Conservation (phyloP, 2,329 filamentous ascomycete species). For the Aspergillus cejpii region DNA sequence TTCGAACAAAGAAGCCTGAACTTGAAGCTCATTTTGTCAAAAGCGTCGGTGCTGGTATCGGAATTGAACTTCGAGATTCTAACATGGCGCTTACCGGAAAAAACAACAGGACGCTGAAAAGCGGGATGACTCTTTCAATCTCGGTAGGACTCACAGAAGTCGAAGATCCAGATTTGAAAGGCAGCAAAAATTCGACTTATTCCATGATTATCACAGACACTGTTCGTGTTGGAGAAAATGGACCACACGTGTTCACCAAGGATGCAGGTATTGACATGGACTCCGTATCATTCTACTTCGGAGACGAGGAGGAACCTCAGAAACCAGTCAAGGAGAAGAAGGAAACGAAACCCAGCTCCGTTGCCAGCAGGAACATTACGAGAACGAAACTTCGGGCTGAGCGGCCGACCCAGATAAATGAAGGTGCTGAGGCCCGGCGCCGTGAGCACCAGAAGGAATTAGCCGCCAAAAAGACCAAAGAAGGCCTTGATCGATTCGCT, state of each 20-base stretch:
- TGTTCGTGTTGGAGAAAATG: constrained; percentile 67
- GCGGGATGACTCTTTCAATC: constrained; percentile 93
- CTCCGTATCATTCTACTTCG: constrained; percentile 96
- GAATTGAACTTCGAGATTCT: constrained; percentile 80
- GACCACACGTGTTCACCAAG: constrained; percentile 78
- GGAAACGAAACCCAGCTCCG: constrained; percentile 71
- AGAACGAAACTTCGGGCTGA: constrained; percentile 89
- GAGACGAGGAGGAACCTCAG: constrained; percentile 79
- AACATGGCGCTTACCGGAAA: constrained; percentile 82
- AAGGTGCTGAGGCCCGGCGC: constrained; percentile 79
- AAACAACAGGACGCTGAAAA: constrained; percentile 73
- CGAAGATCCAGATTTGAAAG: constrained; percentile 76
- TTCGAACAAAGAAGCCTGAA: constrained; percentile 88
- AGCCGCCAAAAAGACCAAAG: constrained; percentile 78
- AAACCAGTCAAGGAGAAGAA: constrained; percentile 78
- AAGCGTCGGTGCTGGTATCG: constrained; percentile 85
- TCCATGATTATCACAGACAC: constrained; percentile 89
- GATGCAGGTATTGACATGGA: constrained; percentile 88
- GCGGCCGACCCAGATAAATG: constrained; percentile 77
- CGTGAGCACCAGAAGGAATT: constrained; percentile 89
- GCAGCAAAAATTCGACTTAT: constrained; percentile 83
- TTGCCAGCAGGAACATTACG: constrained; percentile 91
- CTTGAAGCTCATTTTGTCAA: constrained; percentile 92
- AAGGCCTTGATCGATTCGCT: constrained; percentile 77
- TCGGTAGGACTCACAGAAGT: constrained; percentile 87